phyloP scores from a whole-genome alignment of 2,329 filamentous ascomycete genomes.

The Allantophomopsis lycopodina region DNA sequence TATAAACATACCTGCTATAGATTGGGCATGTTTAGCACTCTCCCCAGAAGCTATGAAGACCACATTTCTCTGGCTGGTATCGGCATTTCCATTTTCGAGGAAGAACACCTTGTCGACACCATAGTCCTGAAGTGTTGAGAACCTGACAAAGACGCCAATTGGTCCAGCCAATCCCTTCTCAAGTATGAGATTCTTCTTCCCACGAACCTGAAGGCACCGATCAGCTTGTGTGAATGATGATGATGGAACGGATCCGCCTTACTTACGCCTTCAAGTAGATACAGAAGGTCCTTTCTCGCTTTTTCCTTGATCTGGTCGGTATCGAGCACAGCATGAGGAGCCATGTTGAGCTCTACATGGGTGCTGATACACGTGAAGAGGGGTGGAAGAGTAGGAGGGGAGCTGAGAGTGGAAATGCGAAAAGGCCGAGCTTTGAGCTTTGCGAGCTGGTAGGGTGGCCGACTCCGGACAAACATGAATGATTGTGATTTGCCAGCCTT shows the following conservation, averaged over 20 bases:
- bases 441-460: not conserved
- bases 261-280: slow-evolving; percentile 90
- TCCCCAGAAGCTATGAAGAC: slow-evolving; percentile 89
- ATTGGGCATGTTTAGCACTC: slow-evolving; percentile 68
- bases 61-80: slow-evolving; percentile 88
- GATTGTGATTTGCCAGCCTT: too few species aligned
- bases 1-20: slow-evolving; percentile 63
- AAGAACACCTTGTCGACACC: slow-evolving; percentile 97
- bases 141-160: slow-evolving; percentile 84
- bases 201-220: slow-evolving; percentile 58
- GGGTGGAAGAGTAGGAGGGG: not conserved
- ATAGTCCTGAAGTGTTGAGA: slow-evolving; percentile 90
- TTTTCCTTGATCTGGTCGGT: slow-evolving; percentile 66
- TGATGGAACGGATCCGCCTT: slow-evolving; percentile 9
- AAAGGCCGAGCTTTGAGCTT: not conserved
- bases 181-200: slow-evolving; percentile 96
- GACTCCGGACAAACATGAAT: not conserved
- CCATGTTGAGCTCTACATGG: slow-evolving; percentile 48
- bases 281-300: slow-evolving; percentile 77
- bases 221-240: slow-evolving; percentile 7
- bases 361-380: slow-evolving; percentile 8
- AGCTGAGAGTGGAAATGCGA: not conserved
- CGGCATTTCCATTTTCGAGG: slow-evolving; percentile 88
- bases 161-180: slow-evolving; percentile 83
- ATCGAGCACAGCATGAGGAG: slow-evolving; percentile 57